phyloP scores from a whole-genome alignment of 306 rosid genomes.

The Abrus pulchellus region DNA sequence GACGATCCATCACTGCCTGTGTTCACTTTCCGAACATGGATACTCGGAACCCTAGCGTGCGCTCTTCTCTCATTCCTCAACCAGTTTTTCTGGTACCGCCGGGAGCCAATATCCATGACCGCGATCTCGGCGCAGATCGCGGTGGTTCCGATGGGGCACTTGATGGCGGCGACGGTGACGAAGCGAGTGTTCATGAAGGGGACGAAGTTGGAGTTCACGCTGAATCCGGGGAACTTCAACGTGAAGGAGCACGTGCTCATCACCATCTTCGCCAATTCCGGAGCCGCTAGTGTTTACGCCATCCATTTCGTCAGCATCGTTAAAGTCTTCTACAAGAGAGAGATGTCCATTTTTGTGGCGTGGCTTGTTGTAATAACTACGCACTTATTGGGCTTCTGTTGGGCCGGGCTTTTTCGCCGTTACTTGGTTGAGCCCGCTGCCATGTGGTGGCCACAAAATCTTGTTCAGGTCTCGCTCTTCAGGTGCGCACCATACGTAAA shows the following conservation, averaged over 20 bases:
- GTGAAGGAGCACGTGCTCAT: conserved; percentile 77
- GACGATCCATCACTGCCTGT: conserved; percentile 68
- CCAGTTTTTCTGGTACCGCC: conserved; percentile 79
- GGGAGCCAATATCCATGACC: conserved; percentile 68
- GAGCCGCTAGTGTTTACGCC: conserved; percentile 75
- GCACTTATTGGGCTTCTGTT: conserved; percentile 75
- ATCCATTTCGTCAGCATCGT: conserved; percentile 67
- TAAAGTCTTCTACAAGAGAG: conserved; percentile 55
- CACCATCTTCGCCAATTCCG: conserved; percentile 77
- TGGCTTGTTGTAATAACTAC: conserved; percentile 64
- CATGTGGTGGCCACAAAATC: conserved; percentile 84
- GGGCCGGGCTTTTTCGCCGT: conserved; percentile 71
- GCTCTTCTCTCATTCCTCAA: conserved; percentile 69
- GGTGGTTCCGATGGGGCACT: conserved; percentile 70
- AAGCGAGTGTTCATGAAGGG: conserved; percentile 58
- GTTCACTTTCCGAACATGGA: conserved; percentile 75
- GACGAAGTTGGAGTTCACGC: conserved; percentile 63
- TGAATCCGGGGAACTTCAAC: conserved; percentile 75
- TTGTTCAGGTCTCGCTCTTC: conserved; percentile 73
- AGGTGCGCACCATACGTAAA: background rate
- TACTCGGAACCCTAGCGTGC: conserved; percentile 67
- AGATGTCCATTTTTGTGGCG: conserved; percentile 59
- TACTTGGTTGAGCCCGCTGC: conserved; percentile 76
- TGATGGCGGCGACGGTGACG: conserved; percentile 66
- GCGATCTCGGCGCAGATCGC: conserved; percentile 78